Base-by-base conservation (phyloP, 176 grass and related monocot species). In the Musa acuminata region DNA sequence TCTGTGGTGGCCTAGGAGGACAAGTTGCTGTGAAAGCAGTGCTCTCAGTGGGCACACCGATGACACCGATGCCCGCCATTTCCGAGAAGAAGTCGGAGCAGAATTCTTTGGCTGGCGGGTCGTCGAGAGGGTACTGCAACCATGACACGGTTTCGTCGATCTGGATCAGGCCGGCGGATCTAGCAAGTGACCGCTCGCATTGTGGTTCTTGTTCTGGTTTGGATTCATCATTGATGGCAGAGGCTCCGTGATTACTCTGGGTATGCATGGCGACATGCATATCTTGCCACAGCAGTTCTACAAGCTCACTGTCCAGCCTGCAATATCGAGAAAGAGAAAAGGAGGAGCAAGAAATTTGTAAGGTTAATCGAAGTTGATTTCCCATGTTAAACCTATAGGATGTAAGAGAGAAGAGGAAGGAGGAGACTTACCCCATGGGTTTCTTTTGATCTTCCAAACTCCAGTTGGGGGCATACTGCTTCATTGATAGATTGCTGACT, bases 201-300 rank as follows among this genome's bases (percentile, higher is more conserved):
- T 75, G 43, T 62, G 26, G 71, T 55, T 57, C 58, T 82, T 81
- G 13, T 76, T 52, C 53, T 74, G 67, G 43, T 77, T 72, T 75
- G 63, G 58, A 63, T 63, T 75, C 55, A 10, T 10, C 25, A 7
- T 19, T 5, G 8, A 55, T 11, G 23, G 72, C 57, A 17, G 73
- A 29, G 49, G 79, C 75, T 84, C 82, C 89, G 65, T 66, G 74
- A 29, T 69, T 80, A 55, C 69, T 77, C 71, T 89, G 92, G 78
- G 53, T 89, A 43, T 87, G 92, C 89, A 84, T 87, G 24, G 92
- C 77, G 1, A 85, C 82, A 67, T 92, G 86, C 49, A 86, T 84
- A 69, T 87, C 74, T 64, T 83, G 80, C 92, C 92, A 84, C 9
- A 89, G 51, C 11, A 96, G 87, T 64, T 92, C 92, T 10, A 89